Evolutionary conservation across 192 early-diverging fungal genomes (phyloP).

Genomic region (Paraglomus occultum): DNA sequence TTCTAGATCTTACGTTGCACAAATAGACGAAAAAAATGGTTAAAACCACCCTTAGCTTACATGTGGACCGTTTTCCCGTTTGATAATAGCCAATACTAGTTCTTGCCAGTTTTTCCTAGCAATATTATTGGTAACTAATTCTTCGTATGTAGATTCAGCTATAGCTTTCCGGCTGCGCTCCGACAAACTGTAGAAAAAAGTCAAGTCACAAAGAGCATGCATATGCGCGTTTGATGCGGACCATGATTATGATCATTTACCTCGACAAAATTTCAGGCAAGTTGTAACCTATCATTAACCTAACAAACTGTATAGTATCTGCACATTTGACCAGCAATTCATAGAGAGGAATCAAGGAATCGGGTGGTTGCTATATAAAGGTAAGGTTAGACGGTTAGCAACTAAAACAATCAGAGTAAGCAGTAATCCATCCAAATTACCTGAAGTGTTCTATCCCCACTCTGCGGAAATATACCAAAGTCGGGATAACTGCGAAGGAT

Average conservation of each 20-base stretch:
- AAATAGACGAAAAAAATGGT: no score
- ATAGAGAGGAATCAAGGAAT: conserved; percentile 6
- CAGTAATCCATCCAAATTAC: no score
- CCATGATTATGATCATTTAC: background rate
- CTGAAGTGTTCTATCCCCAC: no score
- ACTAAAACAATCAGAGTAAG: no score
- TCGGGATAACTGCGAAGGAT: background rate
- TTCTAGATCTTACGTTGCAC: no score
- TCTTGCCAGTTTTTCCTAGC: conserved; percentile 26
- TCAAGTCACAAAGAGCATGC: background rate
- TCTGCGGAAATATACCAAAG: no score
- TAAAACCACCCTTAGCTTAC: background rate
- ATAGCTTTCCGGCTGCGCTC: background rate
- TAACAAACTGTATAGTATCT: conserved; percentile 24
- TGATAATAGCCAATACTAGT: conserved; percentile 28
- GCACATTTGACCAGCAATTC: conserved; percentile 8
- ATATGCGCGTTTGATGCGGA: background rate
- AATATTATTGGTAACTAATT: conserved; percentile 3
- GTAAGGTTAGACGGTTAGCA: no score
- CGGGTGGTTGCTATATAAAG: no score
- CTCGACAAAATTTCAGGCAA: conserved; percentile 16
- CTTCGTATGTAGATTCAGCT: conserved; percentile 3
- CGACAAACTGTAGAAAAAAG: conserved; percentile 11
- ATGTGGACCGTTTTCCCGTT: conserved; percentile 20
- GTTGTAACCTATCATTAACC: conserved; percentile 26